Conservation (phyloP, 2,329 filamentous ascomycete species). For the Nannizziopsis arthrosporioides region DNA sequence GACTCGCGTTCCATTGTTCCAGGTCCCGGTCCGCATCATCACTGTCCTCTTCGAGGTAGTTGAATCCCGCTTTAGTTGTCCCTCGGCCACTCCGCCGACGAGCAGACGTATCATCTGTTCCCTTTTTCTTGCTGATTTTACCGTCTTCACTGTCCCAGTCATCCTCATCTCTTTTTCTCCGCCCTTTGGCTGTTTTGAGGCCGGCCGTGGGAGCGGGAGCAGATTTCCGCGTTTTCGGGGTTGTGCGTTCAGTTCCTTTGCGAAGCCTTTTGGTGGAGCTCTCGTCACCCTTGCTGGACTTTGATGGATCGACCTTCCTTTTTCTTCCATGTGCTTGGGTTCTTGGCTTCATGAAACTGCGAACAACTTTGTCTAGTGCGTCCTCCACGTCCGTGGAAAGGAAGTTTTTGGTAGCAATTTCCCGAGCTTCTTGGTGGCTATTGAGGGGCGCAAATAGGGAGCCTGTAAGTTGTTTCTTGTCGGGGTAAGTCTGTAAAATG, state of each 20-base stretch:
- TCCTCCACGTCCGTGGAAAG: conserved; percentile 67
- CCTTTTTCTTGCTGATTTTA: conserved; percentile 28
- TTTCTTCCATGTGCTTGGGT: conserved; percentile 28
- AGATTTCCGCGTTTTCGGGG: conserved; percentile 25
- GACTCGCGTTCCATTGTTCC: conserved; percentile 27
- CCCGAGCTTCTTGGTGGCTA: conserved; percentile 66
- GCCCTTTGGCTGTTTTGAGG: conserved; percentile 19
- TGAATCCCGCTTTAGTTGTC: conserved; percentile 26
- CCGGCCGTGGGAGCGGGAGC: conserved; percentile 19
- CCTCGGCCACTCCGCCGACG: conserved; percentile 33
- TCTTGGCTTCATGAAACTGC: conserved; percentile 53
- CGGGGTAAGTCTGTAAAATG: conserved; percentile 68
- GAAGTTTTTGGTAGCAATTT: conserved; percentile 76
- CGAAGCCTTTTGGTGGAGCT: conserved; percentile 8
- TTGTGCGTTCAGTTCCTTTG: conserved; percentile 22
- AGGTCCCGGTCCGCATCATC: conserved; percentile 36
- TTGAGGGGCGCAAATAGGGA: conserved; percentile 66
- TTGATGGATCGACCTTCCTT: conserved; percentile 30
- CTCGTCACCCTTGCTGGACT: conserved; percentile 11
- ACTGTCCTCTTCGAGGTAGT: conserved; percentile 36
- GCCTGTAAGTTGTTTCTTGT: conserved; percentile 67
- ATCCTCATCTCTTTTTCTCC: conserved; percentile 29
- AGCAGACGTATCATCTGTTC: conserved; percentile 23
- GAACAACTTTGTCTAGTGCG: conserved; percentile 64
- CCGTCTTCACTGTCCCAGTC: conserved; percentile 34